Evolutionary conservation across 2,329 filamentous ascomycete genomes (phyloP), one percentile per base, ranked within the genome.

Genomic region (Sclerotiophoma versabilis): DNA sequence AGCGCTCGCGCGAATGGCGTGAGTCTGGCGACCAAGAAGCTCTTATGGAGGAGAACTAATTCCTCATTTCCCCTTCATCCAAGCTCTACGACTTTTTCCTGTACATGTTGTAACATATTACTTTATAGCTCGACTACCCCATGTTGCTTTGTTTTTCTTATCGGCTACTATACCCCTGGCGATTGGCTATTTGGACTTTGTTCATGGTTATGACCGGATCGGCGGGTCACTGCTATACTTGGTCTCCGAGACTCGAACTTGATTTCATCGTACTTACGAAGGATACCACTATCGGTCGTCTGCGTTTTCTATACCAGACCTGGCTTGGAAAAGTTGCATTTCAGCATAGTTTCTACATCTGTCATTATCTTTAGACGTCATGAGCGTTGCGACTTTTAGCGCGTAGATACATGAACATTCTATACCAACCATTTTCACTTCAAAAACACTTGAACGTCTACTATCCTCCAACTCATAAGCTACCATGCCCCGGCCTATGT

Each of bases 1-100:
- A 96, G 63, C 86, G 87, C 71, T 95, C 91, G 67, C 87, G 92
- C 39, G 92, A 96, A 64, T 99, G 95, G 95, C 86, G 93, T 56
- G 93, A 97, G 65, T 87, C 89, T 62, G 88, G 88, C 23, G 89
- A 90, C 48, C 92, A 92, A 65, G 70, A 74, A 54, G 88, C 90
- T 38, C 74, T 84, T 62, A 82, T 81, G 62, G 82, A 84, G 70
- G 82, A 84, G 59, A 71, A 70, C 38, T 75, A 65, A 66, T 62
- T 25, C 36, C 30, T 29, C 49, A 33, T 42, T 41, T 49, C 38
- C 49, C 39, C 48, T 20, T 22, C 39, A 30, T 45, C 34, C 15
- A 38, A 54, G 56, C 48, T 50, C 47, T 52, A 56, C 49, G 43
- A 54, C 34, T 58, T 57, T 58, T 57, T 59, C 49, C 46, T 57